Evolutionary conservation across 805 yeast species (phyloP).

Genomic region (Candida maris): DNA sequence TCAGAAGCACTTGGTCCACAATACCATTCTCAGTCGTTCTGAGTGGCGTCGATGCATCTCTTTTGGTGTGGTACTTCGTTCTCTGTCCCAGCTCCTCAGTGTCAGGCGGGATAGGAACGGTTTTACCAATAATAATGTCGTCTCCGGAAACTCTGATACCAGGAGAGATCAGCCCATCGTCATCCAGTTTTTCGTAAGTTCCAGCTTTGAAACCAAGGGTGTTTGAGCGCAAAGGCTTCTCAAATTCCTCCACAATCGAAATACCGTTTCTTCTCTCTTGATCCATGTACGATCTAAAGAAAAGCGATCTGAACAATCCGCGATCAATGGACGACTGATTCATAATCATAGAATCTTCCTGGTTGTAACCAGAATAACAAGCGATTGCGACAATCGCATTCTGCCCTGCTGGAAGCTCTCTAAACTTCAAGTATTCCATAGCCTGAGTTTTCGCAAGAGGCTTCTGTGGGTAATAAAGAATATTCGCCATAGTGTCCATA

Average conservation of each 20-base stretch:
- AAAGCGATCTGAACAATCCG: constrained; percentile 91
- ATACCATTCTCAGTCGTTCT: constrained; percentile 97
- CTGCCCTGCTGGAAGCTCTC: constrained; percentile 99
- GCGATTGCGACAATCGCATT: constrained; percentile 97
- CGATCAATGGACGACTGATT: constrained; percentile 96
- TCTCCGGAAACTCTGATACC: constrained; percentile 99
- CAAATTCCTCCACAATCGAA: constrained; percentile 97
- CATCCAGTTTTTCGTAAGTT: constrained; percentile 96
- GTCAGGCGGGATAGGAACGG: constrained; percentile 99
- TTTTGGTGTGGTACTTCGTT: constrained; percentile 95
- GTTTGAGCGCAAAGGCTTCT: constrained; percentile 92
- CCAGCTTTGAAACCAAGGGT: constrained; percentile 96
- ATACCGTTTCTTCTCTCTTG: constrained; percentile 98
- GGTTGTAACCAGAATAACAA: constrained; percentile 97
- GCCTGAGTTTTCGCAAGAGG: constrained; percentile 97
- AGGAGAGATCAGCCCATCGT: constrained; percentile 96
- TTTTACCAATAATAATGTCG: constrained; percentile 96
- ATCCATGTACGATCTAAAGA: constrained; percentile 97
- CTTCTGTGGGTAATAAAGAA: constrained; percentile 94
- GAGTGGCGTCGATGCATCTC: constrained; percentile 97
- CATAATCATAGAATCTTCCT: constrained; percentile 99
- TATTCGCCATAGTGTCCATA: constrained; percentile 99
- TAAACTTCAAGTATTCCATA: constrained; percentile 94
- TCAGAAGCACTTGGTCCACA: constrained; percentile 93
- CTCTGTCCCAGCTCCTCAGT: constrained; percentile 98